Base-by-base conservation (phyloP, 2,329 filamentous ascomycete species). In the Penicillium sp. region DNA sequence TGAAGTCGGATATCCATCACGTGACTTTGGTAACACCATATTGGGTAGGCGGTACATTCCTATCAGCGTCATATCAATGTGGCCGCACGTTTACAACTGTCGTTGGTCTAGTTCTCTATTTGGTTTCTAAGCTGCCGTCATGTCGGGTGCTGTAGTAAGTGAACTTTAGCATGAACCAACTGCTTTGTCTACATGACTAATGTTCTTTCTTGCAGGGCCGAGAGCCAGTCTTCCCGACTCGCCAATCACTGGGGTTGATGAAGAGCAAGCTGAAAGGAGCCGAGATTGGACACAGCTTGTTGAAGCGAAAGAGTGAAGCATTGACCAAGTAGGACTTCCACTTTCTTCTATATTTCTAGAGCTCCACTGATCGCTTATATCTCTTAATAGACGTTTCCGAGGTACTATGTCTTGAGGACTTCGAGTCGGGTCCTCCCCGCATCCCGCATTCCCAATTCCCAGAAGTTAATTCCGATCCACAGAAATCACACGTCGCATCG, bases 281-380 rank as follows among this genome's bases (percentile, higher is more conserved):
- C 55, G 89, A 93, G 76, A 91, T 87, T 46, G 95, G 95, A 49
- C 93, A 99, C 80, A 96, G 90, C 76, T 81, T 99, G 74, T 81
- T 99, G 62, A 99, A 99, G 83, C 85, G 95, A 72, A 99, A 99
- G 83, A 97, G 93, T 76, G 95, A 99, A 79, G 95, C 95, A 68
- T 82, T 99, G 62, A 99, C 95, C 65, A 99, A 99, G 91, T 96
- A 83, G 54, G 84, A 35, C 48, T 3, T 48, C 13, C 21, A 8
- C 26, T n/a, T 16, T 26, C 13, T 6, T 6, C 16, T 9, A 3
- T 3, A 33, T 11, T 3, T 46, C 11, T 24, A 29, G n/a, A 29
- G 43, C 6, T 26, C 47, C 59, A 52, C 66, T 71, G 56, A 70
- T 61, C 35, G 52, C 52, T 8, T 50, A 59, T 55, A 60, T 55